Base-by-base conservation (phyloP, 345 rosid species). In the Schrenkiella parvula region DNA sequence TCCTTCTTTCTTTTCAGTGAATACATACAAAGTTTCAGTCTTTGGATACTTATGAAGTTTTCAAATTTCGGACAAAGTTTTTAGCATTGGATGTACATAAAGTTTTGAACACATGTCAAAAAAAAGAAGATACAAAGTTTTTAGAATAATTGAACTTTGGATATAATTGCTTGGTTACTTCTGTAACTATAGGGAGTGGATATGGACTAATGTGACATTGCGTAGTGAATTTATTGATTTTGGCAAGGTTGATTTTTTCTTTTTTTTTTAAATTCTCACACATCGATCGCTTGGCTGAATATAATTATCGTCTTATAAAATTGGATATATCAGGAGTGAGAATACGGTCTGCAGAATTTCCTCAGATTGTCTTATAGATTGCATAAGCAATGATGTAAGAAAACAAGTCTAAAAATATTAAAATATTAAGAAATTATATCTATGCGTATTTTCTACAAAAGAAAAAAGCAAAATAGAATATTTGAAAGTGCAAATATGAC, bases 311-410 rank as follows among this genome's bases (percentile, higher is more conserved):
- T 54, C 57, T 34, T 64, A 73, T 26, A 55, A 55, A 56, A 43
- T 11, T 42, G 48, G 48, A 44, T 43, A 64, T 5, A 44, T 13
- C 10, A 23, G 34, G 32, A 62, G 60, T 71, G 61, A 31, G 22
- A 9, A 29, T 52, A 3, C 37, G 42, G 72, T 73, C 71, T 65
- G 57, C 32, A 55, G 59, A 65, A 14, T 56, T 66, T 57, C 78
- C 71, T 65, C 66, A 65, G 72, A 59, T 47, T 65, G 71, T 64
- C 65, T 37, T 25, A n/a, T n/a, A 31, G 61, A 50, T 71, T 66
- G 17, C 73, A 60, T 75, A 23, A 31, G 74, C 79, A 25, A 68
- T 68, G 74, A 60, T 14, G 68, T 67, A 60, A 51, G 48, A 50
- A 47, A 41, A 47, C 25, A 41, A 42, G 51, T 35, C 37, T 32